Base-by-base conservation (phyloP, 129 eudicot species). In the Escallonia rubra region DNA sequence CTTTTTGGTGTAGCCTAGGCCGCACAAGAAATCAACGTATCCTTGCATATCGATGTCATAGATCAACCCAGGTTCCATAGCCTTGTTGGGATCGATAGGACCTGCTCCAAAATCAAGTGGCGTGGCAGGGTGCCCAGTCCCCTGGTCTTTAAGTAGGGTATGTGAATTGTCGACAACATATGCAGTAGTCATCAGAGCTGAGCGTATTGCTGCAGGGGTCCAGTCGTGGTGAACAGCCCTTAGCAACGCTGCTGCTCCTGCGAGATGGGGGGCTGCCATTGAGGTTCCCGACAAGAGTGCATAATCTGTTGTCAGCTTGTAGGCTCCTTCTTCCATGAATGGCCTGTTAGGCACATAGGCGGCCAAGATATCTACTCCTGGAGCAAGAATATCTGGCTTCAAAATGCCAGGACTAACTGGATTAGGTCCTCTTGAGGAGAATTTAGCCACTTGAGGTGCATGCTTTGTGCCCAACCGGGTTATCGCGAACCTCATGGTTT, bases 331-430 rank as follows among this genome's bases (percentile, higher is more conserved):
- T n/a, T 46, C 41, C 70, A 79, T 74, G 71, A 6, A 69, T 6
- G 79, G 61, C 47, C 41, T 41, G 11, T 76, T 71, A 3, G 91
- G 85, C 58, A 70, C 56, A 47, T 63, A 47, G 0, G 88, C 81
- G 11, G 83, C 91, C 5, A 82, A 9, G 14, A 86, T 75, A 66
- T 79, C 72, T 5, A 74, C 71, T 10, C 87, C 91, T 1, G 87
- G 88, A 38, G 88, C 91, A 53, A 77, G 80, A n/a, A 86, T 72
- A 48, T 82, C 91, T 0, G 88, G 91, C 66, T 82, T 86, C 42
- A 86, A 12, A 59, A 82, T 58, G 3, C 49, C 48, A 0, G 79
- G 85, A 56, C 50, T 82, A 10, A 73, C 42, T 2, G 79, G 79
- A 41, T 70, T 72, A 0, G 88, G 91, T 48, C 91, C 88, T 14